Conservation (phyloP, 2,329 filamentous ascomycete genomes). For the Aureobasidium leucospermi region DNA sequence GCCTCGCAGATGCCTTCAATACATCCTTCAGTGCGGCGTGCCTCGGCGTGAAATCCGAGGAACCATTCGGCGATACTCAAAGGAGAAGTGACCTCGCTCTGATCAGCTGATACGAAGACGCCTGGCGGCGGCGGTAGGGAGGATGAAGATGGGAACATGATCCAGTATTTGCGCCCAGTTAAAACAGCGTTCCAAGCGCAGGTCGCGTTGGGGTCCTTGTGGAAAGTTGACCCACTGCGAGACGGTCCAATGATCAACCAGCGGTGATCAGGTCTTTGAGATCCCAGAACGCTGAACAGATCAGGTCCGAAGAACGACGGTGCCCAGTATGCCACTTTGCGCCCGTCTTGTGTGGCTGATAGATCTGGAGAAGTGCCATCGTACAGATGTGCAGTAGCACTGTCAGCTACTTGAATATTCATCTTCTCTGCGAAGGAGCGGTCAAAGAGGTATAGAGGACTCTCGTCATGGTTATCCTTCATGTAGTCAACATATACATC, state of each 20-base stretch:
- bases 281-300: conserved; percentile 70
- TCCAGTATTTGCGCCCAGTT: conserved; percentile 91
- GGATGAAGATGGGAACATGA: conserved; percentile 80
- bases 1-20: conserved; percentile 75
- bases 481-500: conserved; percentile 78
- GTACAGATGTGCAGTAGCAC: conserved; percentile 18
- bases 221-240: conserved; percentile 86
- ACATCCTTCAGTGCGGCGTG: conserved; percentile 67
- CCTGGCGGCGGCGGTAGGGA: conserved; percentile 65
- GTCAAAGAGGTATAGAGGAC: conserved; percentile 88
- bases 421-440: conserved; percentile 82
- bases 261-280: conserved; percentile 74
- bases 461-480: conserved; percentile 72
- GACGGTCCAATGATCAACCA: conserved; percentile 90
- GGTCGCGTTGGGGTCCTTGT: conserved; percentile 68
- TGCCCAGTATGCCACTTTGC: conserved; percentile 60
- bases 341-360: conserved; percentile 25
- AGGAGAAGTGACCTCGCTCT: conserved; percentile 87
- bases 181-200: conserved; percentile 93
- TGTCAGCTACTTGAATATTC: conserved; percentile 54
- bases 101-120: conserved; percentile 81
- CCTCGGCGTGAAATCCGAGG: conserved; percentile 78
- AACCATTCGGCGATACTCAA: conserved; percentile 97
- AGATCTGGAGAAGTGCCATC: background rate
- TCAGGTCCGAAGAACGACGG: conserved; percentile 81